A percentile compares a stretch with the other conserved stretches of the same genome.
Evolutionary conservation across 306 rosid species (phyloP).

Genomic region (Hippophae gyantsensis): DNA sequence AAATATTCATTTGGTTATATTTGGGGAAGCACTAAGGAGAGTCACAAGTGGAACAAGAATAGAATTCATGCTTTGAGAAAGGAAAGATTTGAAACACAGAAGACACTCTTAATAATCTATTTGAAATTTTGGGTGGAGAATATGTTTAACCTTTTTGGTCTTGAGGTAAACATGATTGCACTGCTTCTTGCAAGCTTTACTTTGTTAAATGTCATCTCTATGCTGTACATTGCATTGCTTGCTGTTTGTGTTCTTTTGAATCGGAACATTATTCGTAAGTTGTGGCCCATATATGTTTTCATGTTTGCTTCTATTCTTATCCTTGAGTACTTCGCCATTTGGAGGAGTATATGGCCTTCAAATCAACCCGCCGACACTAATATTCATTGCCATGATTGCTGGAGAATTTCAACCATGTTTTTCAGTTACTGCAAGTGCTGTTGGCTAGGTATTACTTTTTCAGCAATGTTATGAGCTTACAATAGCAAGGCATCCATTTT

Average conservation of each 20-base stretch:
- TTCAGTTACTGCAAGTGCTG: constrained; percentile 68
- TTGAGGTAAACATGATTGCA: constrained; percentile 94
- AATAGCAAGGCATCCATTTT: background rate
- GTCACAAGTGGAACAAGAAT: constrained; percentile 87
- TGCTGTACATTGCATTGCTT: constrained; percentile 65
- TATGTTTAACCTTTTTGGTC: constrained; percentile 84
- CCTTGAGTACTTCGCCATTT: constrained; percentile 68
- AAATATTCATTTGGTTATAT: constrained; percentile 72
- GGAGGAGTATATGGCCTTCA: constrained; percentile 45
- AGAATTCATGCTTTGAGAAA: constrained; percentile 63
- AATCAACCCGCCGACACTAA: constrained; percentile 33
- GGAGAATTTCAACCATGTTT: constrained; percentile 47
- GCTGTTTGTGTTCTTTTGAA: constrained; percentile 79
- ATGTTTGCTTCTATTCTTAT: constrained; percentile 85
- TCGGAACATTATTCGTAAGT: constrained; percentile 52
- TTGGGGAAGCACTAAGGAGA: constrained; percentile 89
- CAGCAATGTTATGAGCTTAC: constrained; percentile 14
- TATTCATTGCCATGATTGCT: constrained; percentile 75
- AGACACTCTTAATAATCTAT: constrained; percentile 56
- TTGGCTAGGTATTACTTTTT: constrained; percentile 80
- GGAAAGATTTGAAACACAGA: constrained; percentile 90
- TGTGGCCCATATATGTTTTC: constrained; percentile 75
- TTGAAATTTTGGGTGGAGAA: constrained; percentile 89
- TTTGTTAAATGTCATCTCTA: constrained; percentile 73
- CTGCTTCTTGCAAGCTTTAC: constrained; percentile 90